Conservation (phyloP, 2,329 filamentous ascomycete species). For the Mycocentrospora acerina region DNA sequence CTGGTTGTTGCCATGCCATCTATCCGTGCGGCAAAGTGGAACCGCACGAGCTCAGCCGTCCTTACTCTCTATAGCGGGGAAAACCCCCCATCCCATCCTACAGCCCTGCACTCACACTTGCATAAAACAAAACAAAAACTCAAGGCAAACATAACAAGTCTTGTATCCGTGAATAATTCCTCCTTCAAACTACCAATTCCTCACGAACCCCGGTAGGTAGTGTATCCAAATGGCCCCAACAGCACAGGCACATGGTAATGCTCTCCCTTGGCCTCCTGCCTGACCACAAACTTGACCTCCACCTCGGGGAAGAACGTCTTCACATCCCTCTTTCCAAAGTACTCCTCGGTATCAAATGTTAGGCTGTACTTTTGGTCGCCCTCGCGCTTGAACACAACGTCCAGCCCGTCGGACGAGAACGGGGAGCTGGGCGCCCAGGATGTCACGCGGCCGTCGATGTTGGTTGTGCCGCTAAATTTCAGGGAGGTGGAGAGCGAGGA, state of each 20-base stretch:
- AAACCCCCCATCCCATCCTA: no score
- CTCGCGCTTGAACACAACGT: conserved; percentile 35
- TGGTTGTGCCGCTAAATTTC: conserved; percentile 67
- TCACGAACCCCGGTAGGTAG: conserved; percentile 69
- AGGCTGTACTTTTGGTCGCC: conserved; percentile 65
- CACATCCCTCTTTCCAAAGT: conserved; percentile 62
- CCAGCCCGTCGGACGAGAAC: conserved; percentile 41
- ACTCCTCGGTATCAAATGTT: conserved; percentile 70
- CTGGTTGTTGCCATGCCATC: no score
- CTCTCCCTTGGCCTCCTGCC: conserved; percentile 52
- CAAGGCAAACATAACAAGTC: no score
- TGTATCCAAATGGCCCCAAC: conserved; percentile 77
- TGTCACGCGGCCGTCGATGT: conserved; percentile 73
- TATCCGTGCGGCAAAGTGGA: no score
- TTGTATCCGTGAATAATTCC: no score
- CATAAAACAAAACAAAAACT: no score
- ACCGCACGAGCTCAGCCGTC: no score
- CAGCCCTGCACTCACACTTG: no score
- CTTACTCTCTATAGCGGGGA: no score
- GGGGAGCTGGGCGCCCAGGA: conserved; percentile 62
- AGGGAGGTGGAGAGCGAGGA: conserved; percentile 46
- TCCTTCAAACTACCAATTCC: background rate
- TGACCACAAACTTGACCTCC: conserved; percentile 56
- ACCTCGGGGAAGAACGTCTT: conserved; percentile 61
- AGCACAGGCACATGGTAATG: conserved; percentile 80